Conservation (phyloP, 2,329 filamentous ascomycete genomes). For the Diplodia seriata region DNA sequence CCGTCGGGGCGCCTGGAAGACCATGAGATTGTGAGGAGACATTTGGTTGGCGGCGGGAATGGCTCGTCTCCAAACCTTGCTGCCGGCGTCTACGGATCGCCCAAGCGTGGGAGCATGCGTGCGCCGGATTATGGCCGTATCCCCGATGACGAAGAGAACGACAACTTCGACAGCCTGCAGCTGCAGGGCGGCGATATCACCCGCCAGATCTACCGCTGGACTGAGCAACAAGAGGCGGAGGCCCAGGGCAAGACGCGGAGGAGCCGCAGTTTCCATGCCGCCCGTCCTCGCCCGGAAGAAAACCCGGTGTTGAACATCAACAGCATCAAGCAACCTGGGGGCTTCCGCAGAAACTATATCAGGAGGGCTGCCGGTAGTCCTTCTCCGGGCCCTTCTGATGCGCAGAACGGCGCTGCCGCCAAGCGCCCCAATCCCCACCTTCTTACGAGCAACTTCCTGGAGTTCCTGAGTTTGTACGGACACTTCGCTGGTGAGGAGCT, state of each 20-base stretch:
- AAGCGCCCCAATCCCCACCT: slow-evolving; percentile 61
- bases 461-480: slow-evolving; percentile 93
- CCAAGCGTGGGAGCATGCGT: slow-evolving; percentile 37
- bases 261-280: slow-evolving; percentile 85
- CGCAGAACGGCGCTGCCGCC: slow-evolving; percentile 43
- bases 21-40: slow-evolving; percentile 86
- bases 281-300: slow-evolving; percentile 78
- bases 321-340: slow-evolving; percentile 90
- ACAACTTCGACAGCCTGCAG: slow-evolving; percentile 81
- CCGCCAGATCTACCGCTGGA: slow-evolving; percentile 94
- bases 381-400: slow-evolving; percentile 55
- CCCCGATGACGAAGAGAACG: slow-evolving; percentile 69
- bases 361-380: slow-evolving; percentile 75
- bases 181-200: slow-evolving; percentile 95
- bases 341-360: slow-evolving; percentile 89
- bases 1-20: slow-evolving; percentile 72
- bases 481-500: slow-evolving; percentile 98
- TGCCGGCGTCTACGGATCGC: slow-evolving; percentile 44
- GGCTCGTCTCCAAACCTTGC: slow-evolving; percentile 45
- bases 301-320: slow-evolving; percentile 80
- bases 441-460: slow-evolving; percentile 91
- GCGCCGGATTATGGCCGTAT: slow-evolving; percentile 45
- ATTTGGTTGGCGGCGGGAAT: slow-evolving; percentile 74
- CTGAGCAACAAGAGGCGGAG: slow-evolving; percentile 81
- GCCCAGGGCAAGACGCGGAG: slow-evolving; percentile 69